Base-by-base conservation (phyloP, 371 early-diverging fungal genomes). In the Mycotypha africana region DNA sequence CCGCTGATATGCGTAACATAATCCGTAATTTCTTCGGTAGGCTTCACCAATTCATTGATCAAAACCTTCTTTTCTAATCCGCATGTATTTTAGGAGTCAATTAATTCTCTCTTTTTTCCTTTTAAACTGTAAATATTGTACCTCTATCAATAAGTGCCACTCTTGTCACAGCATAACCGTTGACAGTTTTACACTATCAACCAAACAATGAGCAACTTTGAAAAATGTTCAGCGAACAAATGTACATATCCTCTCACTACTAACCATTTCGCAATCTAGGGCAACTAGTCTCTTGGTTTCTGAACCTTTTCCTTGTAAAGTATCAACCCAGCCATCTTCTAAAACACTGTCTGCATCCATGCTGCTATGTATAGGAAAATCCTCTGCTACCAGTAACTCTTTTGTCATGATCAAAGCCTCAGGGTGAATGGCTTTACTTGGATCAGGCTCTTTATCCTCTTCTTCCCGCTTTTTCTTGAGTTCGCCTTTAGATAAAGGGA, bases 261-360 rank as follows among this genome's bases (percentile, higher is more conserved):
- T 49, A 62, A 82, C 81, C 87, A 86, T 89, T 68, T 89, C 89
- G 62, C 88, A 87, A 65, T 89, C 89, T 24, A 86, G 46, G 8
- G 84, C 86, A n/a, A 85, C 44, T 33, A 82, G 21, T 28, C 38
- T 69, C 6, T 62, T 63, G 10, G 51, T 34, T n/a, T 56, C 41
- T 39, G 60, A 45, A 19, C 62, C 48, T 8, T 61, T 49, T 11
- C 53, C 60, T 16, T 53, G 47, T 2, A 38, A 20, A 12, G 62
- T 54, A 33, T 79, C 78, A 1, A 67, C 47, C 79, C 79, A 79
- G 1, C 62, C 74, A 8, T 62, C 44, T 38, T 51, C 51, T 8
- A 62, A 51, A 2, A 21, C 23, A 26, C 55, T 62, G 1, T 48
- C 21, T 0, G 50, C 31, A 38, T 56, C 67, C 21, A 79, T 40